Conservation (phyloP, 345 rosid genomes). For the Brassica juncea region DNA sequence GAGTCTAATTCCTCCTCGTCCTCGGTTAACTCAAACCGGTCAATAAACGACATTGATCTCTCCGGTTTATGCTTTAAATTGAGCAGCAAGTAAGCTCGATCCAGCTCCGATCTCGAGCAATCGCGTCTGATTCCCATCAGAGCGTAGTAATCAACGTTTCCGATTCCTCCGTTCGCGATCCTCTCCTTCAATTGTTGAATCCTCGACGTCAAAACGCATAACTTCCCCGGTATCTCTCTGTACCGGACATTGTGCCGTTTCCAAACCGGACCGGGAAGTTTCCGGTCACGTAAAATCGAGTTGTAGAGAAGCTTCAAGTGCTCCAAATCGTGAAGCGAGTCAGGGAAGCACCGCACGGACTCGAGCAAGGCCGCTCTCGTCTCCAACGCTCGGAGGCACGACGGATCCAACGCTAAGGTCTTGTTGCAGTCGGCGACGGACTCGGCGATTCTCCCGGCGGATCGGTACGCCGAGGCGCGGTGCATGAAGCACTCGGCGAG, state of each 20-base stretch:
- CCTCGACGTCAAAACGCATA: conserved; percentile 66
- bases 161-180: conserved; percentile 78
- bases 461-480: conserved; percentile 79
- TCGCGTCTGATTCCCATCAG: conserved; percentile 84
- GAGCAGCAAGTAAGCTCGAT: conserved; percentile 85
- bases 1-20: conserved; percentile 75
- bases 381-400: conserved; percentile 83
- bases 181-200: conserved; percentile 67
- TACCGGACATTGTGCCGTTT: conserved; percentile 85
- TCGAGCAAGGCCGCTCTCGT: conserved; percentile 86
- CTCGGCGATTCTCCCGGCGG: conserved; percentile 81
- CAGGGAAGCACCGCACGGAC: conserved; percentile 78
- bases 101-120: conserved; percentile 93
- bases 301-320: conserved; percentile 88
- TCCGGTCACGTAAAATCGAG: conserved; percentile 84
- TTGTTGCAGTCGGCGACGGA: conserved; percentile 91
- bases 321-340: conserved; percentile 88
- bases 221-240: conserved; percentile 84
- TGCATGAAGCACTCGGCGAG: conserved; percentile 85
- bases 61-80: conserved; percentile 89
- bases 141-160: conserved; percentile 82
- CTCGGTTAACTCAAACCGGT: conserved; percentile 78
- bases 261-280: conserved; percentile 98
- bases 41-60: conserved; percentile 70
- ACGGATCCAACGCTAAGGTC: conserved; percentile 78